Evolutionary conservation across 441 rosid genomes (phyloP).

Genomic region (Flueggea neowawraea): DNA sequence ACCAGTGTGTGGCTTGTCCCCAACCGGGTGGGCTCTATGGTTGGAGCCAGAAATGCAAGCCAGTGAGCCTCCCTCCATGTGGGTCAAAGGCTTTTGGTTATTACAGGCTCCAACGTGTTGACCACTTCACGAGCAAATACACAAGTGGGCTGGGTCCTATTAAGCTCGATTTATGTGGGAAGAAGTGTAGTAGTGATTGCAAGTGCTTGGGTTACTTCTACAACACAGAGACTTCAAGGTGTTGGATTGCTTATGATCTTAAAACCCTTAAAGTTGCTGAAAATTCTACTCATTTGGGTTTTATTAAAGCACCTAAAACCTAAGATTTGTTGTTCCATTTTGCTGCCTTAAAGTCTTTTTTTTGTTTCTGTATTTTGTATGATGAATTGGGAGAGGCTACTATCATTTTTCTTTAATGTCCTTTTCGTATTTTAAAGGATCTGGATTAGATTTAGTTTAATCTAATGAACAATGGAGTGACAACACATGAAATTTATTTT

Average conservation of each 20-base stretch:
- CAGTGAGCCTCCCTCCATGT: slow-evolving; percentile 12
- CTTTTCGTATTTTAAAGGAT: too few species aligned
- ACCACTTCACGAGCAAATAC: slow-evolving; percentile 51
- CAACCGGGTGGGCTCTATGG: slow-evolving; percentile 38
- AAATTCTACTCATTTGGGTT: slow-evolving; percentile 4
- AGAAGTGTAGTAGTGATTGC: slow-evolving; percentile 51
- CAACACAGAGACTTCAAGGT: slow-evolving; percentile 30
- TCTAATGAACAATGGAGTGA: too few species aligned
- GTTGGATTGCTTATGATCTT: slow-evolving; percentile 66
- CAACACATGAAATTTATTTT: too few species aligned
- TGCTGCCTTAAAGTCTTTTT: too few species aligned
- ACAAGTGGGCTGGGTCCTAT: slow-evolving; percentile 36
- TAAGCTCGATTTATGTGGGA: slow-evolving; percentile 35
- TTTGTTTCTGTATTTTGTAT: too few species aligned
- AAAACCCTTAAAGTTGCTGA: slow-evolving; percentile 35
- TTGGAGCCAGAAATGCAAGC: slow-evolving; percentile 45
- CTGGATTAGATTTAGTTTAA: too few species aligned
- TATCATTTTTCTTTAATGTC: too few species aligned
- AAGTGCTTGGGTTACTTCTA: slow-evolving; percentile 69
- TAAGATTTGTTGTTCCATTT: too few species aligned
- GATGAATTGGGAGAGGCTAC: too few species aligned
- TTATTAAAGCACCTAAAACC: neutral
- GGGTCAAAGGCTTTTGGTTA: slow-evolving; percentile 27
- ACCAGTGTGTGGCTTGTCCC: slow-evolving; percentile 65
- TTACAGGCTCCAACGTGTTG: slow-evolving; percentile 52